Percentiles rank a stretch among this genome's conserved stretches.
Evolutionary conservation across 2,329 filamentous ascomycete species (phyloP).

Genomic region (Capronia americana): DNA sequence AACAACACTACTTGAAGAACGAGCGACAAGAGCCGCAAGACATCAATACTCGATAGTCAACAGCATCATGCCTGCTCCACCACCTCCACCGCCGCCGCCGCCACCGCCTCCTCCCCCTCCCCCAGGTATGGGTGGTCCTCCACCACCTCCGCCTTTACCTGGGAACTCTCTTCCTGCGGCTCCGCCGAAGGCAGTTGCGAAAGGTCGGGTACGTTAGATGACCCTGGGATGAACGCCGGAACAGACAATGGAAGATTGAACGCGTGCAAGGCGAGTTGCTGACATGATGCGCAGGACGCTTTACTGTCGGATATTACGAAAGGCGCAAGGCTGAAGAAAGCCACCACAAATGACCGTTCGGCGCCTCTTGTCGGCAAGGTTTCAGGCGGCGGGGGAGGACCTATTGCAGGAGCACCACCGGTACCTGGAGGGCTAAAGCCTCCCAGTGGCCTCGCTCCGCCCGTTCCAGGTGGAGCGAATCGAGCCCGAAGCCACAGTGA

Average conservation of each 20-base stretch:
- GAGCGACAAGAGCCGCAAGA: constrained; percentile 11
- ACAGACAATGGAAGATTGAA: constrained; percentile 13
- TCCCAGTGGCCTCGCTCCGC: constrained; percentile 72
- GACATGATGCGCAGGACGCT: constrained; percentile 67
- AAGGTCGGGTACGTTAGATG: constrained; percentile 65
- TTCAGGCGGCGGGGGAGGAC: constrained; percentile 62
- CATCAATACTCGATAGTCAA: neutral
- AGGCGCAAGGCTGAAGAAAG: constrained; percentile 79
- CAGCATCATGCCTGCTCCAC: constrained; percentile 37
- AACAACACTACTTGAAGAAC: constrained; percentile 3
- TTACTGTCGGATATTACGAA: constrained; percentile 87
- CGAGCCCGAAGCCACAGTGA: constrained; percentile 86
- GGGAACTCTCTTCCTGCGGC: constrained; percentile 63
- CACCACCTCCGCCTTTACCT: constrained; percentile 71
- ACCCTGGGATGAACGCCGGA: neutral
- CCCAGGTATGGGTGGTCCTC: constrained; percentile 62
- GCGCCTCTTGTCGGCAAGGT: constrained; percentile 71
- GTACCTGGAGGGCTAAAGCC: constrained; percentile 71
- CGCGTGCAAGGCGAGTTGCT: constrained; percentile 14
- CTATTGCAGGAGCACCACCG: constrained; percentile 78
- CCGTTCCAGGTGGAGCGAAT: constrained; percentile 65
- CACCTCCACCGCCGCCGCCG: constrained; percentile 45
- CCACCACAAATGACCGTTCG: constrained; percentile 90
- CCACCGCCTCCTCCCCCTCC: constrained; percentile 67
- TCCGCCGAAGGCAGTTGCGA: constrained; percentile 61